phyloP scores from a whole-genome alignment of 345 rosid species.

The Diplotaxis tenuifolia region DNA sequence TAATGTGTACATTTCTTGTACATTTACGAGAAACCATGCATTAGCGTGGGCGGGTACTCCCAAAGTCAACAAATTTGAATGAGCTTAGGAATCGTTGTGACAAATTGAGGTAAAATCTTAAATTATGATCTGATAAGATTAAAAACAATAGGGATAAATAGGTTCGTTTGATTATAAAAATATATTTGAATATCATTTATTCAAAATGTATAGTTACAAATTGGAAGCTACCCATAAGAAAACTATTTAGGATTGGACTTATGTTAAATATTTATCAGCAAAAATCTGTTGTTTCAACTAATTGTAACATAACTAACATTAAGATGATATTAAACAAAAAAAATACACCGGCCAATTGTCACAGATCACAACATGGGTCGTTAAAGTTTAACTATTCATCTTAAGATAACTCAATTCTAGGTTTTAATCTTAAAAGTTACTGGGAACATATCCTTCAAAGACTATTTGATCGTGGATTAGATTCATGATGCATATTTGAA shows the following conservation, averaged over 20 bases:
- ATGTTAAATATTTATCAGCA: not conserved
- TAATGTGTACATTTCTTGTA: not conserved
- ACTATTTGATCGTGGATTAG: not conserved
- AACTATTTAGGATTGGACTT: not conserved
- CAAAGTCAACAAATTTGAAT: not conserved
- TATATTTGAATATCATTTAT: too few species aligned
- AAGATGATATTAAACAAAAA: too few species aligned
- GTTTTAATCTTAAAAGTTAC: not conserved
- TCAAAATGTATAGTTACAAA: too few species aligned
- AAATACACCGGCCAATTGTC: not conserved
- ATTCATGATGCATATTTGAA: not conserved
- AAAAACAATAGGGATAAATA: too few species aligned
- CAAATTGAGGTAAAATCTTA: too few species aligned
- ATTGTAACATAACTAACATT: not conserved
- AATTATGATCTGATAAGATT: too few species aligned
- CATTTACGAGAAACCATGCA: constrained; percentile 10
- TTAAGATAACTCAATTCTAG: not conserved
- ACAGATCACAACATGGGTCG: not conserved
- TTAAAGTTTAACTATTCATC: not conserved
- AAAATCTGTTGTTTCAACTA: not conserved
- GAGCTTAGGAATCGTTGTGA: not conserved
- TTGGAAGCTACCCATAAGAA: not conserved
- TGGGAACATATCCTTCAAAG: not conserved
- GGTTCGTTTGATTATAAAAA: not conserved
- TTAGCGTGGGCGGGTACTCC: not conserved